Evolutionary conservation across 2,329 filamentous ascomycete species (phyloP).

Genomic region (Niveomyces coronatus): DNA sequence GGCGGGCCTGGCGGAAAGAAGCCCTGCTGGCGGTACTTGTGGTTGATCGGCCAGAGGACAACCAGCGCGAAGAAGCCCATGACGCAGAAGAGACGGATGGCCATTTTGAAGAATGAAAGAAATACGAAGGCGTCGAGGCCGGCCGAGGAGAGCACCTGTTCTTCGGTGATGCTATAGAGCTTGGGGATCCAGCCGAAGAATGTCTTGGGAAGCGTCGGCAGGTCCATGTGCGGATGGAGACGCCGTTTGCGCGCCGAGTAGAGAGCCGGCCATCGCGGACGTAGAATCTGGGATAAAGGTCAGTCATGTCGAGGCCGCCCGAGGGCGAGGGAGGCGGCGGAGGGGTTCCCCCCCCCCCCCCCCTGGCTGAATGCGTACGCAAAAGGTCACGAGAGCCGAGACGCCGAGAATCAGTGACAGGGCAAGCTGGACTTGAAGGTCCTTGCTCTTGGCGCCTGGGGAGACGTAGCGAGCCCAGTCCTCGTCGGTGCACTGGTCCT

Average conservation of each 20-base stretch:
- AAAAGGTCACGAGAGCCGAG: slow-evolving; percentile 65
- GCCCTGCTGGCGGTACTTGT: slow-evolving; percentile 37
- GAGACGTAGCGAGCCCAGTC: slow-evolving; percentile 10
- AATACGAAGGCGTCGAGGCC: slow-evolving; percentile 96
- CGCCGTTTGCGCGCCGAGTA: slow-evolving; percentile 83
- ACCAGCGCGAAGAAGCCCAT: slow-evolving; percentile 73
- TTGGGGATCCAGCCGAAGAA: slow-evolving; percentile 91
- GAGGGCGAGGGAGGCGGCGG: no score
- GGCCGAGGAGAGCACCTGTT: slow-evolving; percentile 80
- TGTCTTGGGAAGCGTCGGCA: slow-evolving; percentile 73
- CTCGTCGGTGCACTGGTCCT: slow-evolving; percentile 15
- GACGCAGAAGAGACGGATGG: slow-evolving; percentile 68
- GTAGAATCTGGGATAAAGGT: slow-evolving; percentile 51
- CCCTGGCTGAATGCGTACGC: slow-evolving; percentile 53
- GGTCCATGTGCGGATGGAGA: slow-evolving; percentile 42
- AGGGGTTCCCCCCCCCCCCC: no score
- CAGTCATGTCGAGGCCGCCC: no score
- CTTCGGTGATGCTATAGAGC: slow-evolving; percentile 74
- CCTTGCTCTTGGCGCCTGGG: slow-evolving; percentile 21
- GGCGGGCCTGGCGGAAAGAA: slow-evolving; percentile 3
- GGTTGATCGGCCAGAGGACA: slow-evolving; percentile 80
- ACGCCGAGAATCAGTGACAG: slow-evolving; percentile 62
- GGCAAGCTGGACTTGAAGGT: slow-evolving; percentile 55
- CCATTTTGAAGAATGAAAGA: slow-evolving; percentile 91
- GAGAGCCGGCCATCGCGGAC: slow-evolving; percentile 82